Percentiles rank a stretch among this genome's conserved stretches.
phyloP scores from a whole-genome alignment of 148 eudicot genomes.

The Vaccinium darrowii region DNA sequence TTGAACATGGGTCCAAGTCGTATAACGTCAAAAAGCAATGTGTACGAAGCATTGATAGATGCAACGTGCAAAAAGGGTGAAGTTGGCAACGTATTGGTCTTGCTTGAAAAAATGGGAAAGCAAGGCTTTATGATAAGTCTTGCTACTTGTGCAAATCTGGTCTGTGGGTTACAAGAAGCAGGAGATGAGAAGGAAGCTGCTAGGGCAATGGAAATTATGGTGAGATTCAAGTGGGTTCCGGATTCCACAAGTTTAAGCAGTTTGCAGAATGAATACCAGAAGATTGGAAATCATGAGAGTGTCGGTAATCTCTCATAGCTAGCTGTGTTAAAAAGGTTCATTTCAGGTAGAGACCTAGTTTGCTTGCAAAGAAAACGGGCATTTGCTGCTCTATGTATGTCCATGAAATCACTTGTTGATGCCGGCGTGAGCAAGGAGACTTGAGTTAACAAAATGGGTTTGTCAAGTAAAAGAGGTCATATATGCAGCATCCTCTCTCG shows the following conservation, averaged over 20 bases:
- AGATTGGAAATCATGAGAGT: conserved; percentile 18
- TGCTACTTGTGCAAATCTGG: conserved; percentile 46
- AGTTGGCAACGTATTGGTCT: conserved; percentile 34
- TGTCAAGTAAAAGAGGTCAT: background rate
- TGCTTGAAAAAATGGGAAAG: conserved; percentile 53
- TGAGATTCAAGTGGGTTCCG: conserved; percentile 54
- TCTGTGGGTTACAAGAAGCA: conserved; percentile 38
- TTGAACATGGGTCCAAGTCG: conserved; percentile 35
- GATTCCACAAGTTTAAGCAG: conserved; percentile 33
- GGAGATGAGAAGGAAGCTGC: conserved; percentile 43
- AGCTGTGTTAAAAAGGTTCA: conserved; percentile 33
- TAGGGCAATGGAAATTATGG: conserved; percentile 43
- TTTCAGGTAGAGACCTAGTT: conserved; percentile 22
- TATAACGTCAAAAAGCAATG: conserved; percentile 31
- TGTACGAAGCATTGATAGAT: conserved; percentile 36
- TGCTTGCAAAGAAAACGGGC: background rate
- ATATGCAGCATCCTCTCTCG: background rate
- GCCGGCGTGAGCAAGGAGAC: background rate
- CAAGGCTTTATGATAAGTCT: conserved; percentile 57
- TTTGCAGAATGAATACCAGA: conserved; percentile 21
- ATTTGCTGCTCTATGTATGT: background rate
- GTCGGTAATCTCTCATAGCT: conserved; percentile 24
- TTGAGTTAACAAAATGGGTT: background rate
- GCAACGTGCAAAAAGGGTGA: conserved; percentile 35
- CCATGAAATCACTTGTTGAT: conserved; percentile 10